These are phyloP conservation scores for Candida smagusa DNA, from an alignment of 1,139 yeast species.

Conservation along the genomic window DNA sequence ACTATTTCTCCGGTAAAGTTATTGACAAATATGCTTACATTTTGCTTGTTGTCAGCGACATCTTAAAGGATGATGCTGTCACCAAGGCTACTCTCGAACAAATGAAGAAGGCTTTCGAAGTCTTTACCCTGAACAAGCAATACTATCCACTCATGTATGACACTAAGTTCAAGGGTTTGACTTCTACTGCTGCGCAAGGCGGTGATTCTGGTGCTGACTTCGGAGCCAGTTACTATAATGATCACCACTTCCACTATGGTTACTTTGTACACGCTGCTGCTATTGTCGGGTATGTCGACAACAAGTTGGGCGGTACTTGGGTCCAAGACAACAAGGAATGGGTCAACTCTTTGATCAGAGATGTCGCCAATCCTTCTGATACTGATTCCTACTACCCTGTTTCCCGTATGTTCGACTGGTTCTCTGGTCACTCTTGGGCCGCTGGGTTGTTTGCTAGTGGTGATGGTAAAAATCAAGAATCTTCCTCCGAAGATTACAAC, in stretches of 20 bases:
- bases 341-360: constrained; percentile 66
- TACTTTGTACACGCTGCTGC: constrained; percentile 79
- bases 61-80: constrained; percentile 51
- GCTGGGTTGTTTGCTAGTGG: constrained; percentile 66
- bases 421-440: constrained; percentile 83
- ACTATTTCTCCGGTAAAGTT: constrained; percentile 69
- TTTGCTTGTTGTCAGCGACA: constrained; percentile 58
- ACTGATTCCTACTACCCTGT: constrained; percentile 70
- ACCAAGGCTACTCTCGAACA: constrained; percentile 45
- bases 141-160: constrained; percentile 65
- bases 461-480: constrained; percentile 80
- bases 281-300: constrained; percentile 63
- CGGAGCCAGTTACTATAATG: constrained; percentile 71
- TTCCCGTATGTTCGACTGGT: constrained; percentile 78
- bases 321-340: constrained; percentile 58
- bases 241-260: constrained; percentile 80
- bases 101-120: constrained; percentile 52
- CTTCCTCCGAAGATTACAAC: constrained; percentile 78
- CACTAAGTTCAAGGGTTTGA: constrained; percentile 62
- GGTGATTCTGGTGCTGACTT: constrained; percentile 41
- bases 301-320: constrained; percentile 63
- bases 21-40: constrained; percentile 74
- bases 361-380: constrained; percentile 70
- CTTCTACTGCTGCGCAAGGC: constrained; percentile 56
- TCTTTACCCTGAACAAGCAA: constrained; percentile 51